These are phyloP conservation scores for Talaromyces sp. DNA, from an alignment of 2,329 filamentous ascomycete species.

Conservation along the genomic window DNA sequence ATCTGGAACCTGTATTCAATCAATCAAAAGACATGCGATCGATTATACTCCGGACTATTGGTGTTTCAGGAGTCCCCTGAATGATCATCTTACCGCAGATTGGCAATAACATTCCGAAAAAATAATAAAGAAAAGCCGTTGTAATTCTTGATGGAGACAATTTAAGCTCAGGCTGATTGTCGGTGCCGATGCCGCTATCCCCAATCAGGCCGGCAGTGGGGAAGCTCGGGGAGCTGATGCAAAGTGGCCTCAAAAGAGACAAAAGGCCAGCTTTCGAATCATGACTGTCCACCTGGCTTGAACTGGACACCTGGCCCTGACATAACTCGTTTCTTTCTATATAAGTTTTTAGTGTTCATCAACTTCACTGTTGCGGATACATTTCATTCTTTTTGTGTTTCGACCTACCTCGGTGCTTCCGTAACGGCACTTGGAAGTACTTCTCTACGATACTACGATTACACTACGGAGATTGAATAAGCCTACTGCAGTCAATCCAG, in stretches of 20 bases:
- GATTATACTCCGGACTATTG: not conserved
- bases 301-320: constrained; percentile 10
- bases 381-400: not conserved
- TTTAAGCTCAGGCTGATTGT: constrained; percentile 6
- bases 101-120: not conserved
- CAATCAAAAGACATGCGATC: not conserved
- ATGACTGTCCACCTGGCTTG: not conserved
- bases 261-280: constrained; percentile 6
- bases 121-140: not conserved
- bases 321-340: not conserved
- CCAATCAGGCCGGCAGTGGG: not conserved
- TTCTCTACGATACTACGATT: not conserved
- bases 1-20: not conserved
- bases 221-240: constrained; percentile 4
- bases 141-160: not conserved
- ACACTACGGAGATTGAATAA: not conserved
- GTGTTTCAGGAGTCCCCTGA: not conserved
- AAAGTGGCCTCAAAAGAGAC: constrained; percentile 7
- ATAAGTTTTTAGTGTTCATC: not conserved
- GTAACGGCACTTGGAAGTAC: not conserved
- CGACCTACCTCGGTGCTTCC: not conserved
- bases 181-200: not conserved
- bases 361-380: not conserved
- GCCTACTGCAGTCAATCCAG: not conserved
- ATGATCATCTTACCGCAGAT: not conserved